Evolutionary conservation across 495 filamentous ascomycete genomes (phyloP).

Genomic region (Bacidia rubella): DNA sequence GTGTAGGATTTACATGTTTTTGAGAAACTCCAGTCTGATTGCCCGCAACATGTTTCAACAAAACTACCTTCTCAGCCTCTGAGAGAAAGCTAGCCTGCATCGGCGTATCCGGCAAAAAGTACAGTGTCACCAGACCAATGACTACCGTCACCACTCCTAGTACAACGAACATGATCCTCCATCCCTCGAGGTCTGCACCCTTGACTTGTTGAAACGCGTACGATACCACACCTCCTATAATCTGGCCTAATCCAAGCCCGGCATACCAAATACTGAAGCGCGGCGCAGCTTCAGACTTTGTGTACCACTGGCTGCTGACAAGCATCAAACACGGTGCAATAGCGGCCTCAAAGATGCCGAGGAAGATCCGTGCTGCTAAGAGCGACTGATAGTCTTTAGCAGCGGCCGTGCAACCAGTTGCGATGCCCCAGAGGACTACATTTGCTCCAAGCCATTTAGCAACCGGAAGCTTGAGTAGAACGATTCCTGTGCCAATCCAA

Average conservation of each 20-base stretch:
- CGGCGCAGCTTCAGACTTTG: conserved; percentile 44
- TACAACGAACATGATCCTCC: conserved; percentile 51
- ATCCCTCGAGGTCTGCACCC: conserved; percentile 33
- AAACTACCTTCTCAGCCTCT: conserved; percentile 29
- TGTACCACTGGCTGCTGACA: conserved; percentile 45
- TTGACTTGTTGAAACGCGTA: conserved; percentile 47
- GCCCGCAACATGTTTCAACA: conserved; percentile 24
- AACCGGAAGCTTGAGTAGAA: conserved; percentile 40
- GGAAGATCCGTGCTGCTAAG: conserved; percentile 39
- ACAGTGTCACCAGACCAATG: conserved; percentile 35
- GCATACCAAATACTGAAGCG: conserved; percentile 54
- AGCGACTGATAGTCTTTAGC: conserved; percentile 35
- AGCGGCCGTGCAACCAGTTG: conserved; percentile 42
- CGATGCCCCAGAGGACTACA: conserved; percentile 44
- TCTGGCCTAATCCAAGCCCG: conserved; percentile 49
- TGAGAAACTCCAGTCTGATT: conserved; percentile 47
- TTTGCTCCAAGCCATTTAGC: conserved; percentile 44
- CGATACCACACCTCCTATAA: conserved; percentile 46
- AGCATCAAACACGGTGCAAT: conserved; percentile 45
- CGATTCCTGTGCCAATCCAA: conserved; percentile 11
- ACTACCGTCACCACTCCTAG: conserved; percentile 44
- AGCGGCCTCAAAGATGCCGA: conserved; percentile 52
- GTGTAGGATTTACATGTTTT: conserved; percentile 33
- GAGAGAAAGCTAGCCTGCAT: conserved; percentile 40
- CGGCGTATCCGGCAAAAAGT: conserved; percentile 39